phyloP scores from a whole-genome alignment of 2,329 filamentous ascomycete genomes.

The Tolypocladium pustulatum region DNA sequence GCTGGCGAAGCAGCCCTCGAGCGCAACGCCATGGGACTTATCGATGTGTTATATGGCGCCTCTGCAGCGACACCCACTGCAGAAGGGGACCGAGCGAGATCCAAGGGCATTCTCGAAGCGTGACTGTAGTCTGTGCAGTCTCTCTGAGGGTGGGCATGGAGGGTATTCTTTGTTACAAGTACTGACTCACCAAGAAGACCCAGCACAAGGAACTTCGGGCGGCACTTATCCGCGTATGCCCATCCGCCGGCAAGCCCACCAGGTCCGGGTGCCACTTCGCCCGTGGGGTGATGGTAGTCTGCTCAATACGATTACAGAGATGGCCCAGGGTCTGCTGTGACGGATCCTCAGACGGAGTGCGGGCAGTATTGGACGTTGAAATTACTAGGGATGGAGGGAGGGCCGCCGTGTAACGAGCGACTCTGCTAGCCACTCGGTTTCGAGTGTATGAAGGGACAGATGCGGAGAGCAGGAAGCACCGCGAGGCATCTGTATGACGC shows the following conservation, averaged over 20 bases:
- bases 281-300: not conserved
- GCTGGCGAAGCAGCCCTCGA: not conserved
- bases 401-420: not conserved
- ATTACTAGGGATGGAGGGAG: not conserved
- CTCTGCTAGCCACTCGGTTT: not conserved
- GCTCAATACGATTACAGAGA: not conserved
- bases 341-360: not conserved
- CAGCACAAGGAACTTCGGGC: not conserved
- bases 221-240: not conserved
- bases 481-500: not conserved
- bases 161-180: constrained; percentile 1
- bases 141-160: not conserved
- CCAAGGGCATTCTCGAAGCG: not conserved
- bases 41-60: not conserved
- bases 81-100: not conserved
- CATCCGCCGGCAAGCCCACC: not conserved
- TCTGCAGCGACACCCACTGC: not conserved
- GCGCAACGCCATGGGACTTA: not conserved
- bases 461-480: not conserved
- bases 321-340: not conserved
- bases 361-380: not conserved
- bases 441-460: not conserved
- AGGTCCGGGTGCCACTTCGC: not conserved
- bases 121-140: not conserved
- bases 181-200: not conserved